phyloP scores from a whole-genome alignment of 129 eudicot genomes.

The Helianthus annuus region DNA sequence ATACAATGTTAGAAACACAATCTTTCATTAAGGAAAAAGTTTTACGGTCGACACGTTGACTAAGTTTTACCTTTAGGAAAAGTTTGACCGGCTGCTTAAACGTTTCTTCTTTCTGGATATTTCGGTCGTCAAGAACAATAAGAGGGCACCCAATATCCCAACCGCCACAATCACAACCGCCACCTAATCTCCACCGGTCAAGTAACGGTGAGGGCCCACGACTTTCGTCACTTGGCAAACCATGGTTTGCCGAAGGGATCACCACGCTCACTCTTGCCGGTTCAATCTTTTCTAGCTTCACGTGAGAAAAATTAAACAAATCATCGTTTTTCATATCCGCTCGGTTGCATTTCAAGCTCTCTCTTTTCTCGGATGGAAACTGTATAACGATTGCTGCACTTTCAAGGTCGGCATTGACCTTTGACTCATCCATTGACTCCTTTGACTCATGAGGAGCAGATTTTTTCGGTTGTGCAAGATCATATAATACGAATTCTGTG shows the following conservation, averaged over 20 bases:
- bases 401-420: slow-evolving; percentile 49
- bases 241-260: slow-evolving; percentile 73
- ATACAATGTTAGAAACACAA: neutral
- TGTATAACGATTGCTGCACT: slow-evolving; percentile 72
- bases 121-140: slow-evolving; percentile 55
- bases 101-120: slow-evolving; percentile 36
- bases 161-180: slow-evolving; percentile 95
- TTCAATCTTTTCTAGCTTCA: slow-evolving; percentile 28
- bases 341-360: slow-evolving; percentile 58
- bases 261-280: slow-evolving; percentile 63
- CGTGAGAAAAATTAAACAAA: slow-evolving; percentile 37
- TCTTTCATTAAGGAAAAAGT: slow-evolving; percentile 8
- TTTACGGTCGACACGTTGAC: slow-evolving; percentile 3
- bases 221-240: slow-evolving; percentile 59
- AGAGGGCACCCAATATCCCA: slow-evolving; percentile 98
- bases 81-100: slow-evolving; percentile 51
- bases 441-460: slow-evolving; percentile 30
- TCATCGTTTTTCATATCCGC: slow-evolving; percentile 41
- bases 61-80: slow-evolving; percentile 59
- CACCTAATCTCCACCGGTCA: slow-evolving; percentile 85
- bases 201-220: slow-evolving; percentile 78
- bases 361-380: slow-evolving; percentile 72
- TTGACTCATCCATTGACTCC: slow-evolving; percentile 34
- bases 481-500: slow-evolving; percentile 76
- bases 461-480: slow-evolving; percentile 53